phyloP scores from a whole-genome alignment of 1,284 basidiomycete genomes.

The Sutorius eximius region DNA sequence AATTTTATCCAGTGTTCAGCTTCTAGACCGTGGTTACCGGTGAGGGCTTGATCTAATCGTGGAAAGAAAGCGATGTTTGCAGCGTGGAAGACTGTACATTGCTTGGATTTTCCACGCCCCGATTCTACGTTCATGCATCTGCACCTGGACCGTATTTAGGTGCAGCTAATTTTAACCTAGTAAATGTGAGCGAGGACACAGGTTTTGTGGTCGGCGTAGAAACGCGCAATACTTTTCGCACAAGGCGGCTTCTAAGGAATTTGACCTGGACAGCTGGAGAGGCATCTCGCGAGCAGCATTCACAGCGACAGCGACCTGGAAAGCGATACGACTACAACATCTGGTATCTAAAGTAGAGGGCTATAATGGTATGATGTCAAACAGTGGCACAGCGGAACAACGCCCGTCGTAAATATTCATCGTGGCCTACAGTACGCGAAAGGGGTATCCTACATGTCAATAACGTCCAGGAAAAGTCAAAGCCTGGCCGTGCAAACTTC shows the following conservation, averaged over 20 bases:
- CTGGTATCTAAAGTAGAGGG: constrained; percentile 18
- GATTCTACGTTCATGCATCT: background rate
- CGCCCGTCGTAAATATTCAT: background rate
- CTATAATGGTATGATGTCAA: constrained; percentile 14
- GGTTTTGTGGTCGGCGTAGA: too few species aligned
- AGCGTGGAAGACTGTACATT: background rate
- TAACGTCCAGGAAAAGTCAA: constrained; percentile 11
- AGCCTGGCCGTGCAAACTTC: constrained; percentile 5
- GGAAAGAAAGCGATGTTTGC: background rate
- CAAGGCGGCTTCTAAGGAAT: background rate
- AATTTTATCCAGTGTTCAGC: background rate
- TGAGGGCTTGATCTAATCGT: background rate
- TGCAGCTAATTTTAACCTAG: too few species aligned
- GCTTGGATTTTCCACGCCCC: background rate
- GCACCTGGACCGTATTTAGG: background rate
- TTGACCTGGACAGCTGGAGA: background rate
- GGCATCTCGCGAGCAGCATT: background rate
- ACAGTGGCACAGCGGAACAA: background rate
- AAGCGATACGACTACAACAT: constrained; percentile 12
- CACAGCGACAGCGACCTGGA: background rate
- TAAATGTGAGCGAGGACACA: too few species aligned
- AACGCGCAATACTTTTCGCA: background rate
- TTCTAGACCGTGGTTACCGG: background rate
- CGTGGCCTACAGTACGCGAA: background rate
- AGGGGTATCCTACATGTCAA: constrained; percentile 7